Base-by-base conservation (phyloP, 257 asterid genomes). In the Sherardia arvensis region DNA sequence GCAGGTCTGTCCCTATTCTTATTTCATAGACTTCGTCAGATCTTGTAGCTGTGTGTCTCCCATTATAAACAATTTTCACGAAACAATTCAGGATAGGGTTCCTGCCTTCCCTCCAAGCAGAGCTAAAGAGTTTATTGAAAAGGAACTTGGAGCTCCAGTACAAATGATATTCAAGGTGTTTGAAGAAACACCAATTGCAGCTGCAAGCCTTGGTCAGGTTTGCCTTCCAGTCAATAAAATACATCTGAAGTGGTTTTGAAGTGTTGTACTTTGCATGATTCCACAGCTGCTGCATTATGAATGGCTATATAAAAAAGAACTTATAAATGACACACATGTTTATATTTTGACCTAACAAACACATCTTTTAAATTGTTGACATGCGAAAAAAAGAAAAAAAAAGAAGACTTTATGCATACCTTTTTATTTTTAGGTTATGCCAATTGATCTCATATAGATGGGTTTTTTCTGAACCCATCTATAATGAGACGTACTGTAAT, bases 191-290 rank as follows among this genome's bases (percentile, higher is more conserved):
- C 99, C 99, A 9, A 87, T 92, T 76, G 97, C 99, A 61, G 97
- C 99, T 73, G 99, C 99, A 81, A 93, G 99, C 74, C 99, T 93
- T 80, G 99, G 99, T 81, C 99, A 93, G 99, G 97, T 80, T 83
- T 84, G 81, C 69, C 68, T 14, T 71, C 67, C 27, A 40, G 28
- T 9, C 55, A 40, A 14, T 55, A 34, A 55, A 69, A 63, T 48
- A 3, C 53, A 55, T 25, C 23, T 22, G 17, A 40, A 43, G 7
- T 22, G 23, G 3, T 9, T 54, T 28, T 36, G 36, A 62, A 63
- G 36, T 40, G 15, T 5, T 61, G 10, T 27, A 28, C 14, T 0
- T 8, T 55, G 53, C 21, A 51, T 10, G 40, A 53, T 54, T 7
- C 30, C 20, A 34, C 27, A 15, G 15, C 47, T 2, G 53, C 22